phyloP scores from a whole-genome alignment of 495 filamentous ascomycete species.

The Hypoxylon fuscum region DNA sequence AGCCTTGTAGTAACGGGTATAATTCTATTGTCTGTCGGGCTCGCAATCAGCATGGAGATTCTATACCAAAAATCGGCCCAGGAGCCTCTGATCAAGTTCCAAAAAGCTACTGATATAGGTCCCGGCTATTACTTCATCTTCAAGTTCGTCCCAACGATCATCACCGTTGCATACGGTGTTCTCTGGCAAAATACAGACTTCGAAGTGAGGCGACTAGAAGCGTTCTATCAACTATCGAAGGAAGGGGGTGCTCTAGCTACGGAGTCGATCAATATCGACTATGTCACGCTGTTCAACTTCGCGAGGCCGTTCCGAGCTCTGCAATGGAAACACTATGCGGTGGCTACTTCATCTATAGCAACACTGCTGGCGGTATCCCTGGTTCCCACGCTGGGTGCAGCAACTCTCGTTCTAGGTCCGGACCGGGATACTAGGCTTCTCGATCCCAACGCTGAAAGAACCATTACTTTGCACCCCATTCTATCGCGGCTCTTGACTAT shows the following conservation, averaged over 20 bases:
- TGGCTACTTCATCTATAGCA: constrained; percentile 67
- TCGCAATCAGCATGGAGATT: constrained; percentile 67
- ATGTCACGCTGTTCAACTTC: constrained; percentile 70
- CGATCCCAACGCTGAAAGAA: constrained; percentile 51
- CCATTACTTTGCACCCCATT: constrained; percentile 61
- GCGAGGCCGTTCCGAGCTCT: constrained; percentile 69
- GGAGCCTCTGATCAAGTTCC: constrained; percentile 60
- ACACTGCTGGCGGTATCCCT: constrained; percentile 70
- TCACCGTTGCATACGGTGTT: constrained; percentile 76
- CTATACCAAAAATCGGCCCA: constrained; percentile 65
- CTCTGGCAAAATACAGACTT: constrained; percentile 79
- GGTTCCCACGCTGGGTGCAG: constrained; percentile 69
- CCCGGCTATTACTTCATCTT: constrained; percentile 68
- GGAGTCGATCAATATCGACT: constrained; percentile 77
- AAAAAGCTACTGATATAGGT: constrained; percentile 59
- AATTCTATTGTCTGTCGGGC: constrained; percentile 62
- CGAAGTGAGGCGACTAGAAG: constrained; percentile 76
- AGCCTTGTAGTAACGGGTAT: constrained; percentile 43
- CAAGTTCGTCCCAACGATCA: constrained; percentile 75
- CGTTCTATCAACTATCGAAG: constrained; percentile 77
- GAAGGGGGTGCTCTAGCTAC: constrained; percentile 68
- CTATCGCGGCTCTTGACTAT: constrained; percentile 69
- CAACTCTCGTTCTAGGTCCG: constrained; percentile 63
- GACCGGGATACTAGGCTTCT: constrained; percentile 45
- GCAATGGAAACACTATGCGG: constrained; percentile 68